Conservation (phyloP, 139 green algal species). For the Ulvella scutata region DNA sequence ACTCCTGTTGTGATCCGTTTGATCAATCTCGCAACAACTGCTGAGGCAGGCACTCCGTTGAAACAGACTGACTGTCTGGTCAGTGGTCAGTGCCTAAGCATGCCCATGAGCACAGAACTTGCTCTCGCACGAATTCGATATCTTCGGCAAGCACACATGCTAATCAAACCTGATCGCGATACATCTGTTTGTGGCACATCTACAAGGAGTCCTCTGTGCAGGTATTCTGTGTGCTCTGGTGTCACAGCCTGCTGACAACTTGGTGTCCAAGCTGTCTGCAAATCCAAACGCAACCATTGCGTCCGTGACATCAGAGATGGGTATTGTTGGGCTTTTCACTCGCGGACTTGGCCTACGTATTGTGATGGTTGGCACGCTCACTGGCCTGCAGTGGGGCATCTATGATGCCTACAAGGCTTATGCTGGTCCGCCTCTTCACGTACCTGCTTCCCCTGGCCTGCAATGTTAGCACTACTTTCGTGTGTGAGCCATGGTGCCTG, state of each 20-base stretch:
- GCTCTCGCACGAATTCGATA: too few species aligned
- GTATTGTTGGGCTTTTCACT: constrained; percentile 52
- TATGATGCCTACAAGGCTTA: constrained; percentile 61
- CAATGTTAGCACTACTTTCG: not conserved
- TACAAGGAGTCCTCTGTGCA: too few species aligned
- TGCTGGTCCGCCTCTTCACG: not conserved
- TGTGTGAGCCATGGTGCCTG: too few species aligned
- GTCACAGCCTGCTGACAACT: constrained; percentile 81
- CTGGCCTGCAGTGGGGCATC: constrained; percentile 71
- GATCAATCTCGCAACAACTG: too few species aligned
- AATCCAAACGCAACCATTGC: constrained; percentile 50
- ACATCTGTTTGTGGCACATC: too few species aligned
- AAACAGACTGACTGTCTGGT: too few species aligned
- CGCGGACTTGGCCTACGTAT: constrained; percentile 74
- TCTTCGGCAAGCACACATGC: too few species aligned
- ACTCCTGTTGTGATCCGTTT: too few species aligned
- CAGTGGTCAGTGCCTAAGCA: too few species aligned
- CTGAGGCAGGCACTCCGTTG: too few species aligned
- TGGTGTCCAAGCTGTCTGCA: constrained; percentile 86
- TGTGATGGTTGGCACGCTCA: constrained; percentile 84
- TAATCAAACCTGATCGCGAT: too few species aligned
- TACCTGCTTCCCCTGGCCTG: not conserved
- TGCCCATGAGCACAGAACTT: too few species aligned
- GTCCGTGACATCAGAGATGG: constrained; percentile 67
- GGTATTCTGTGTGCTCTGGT: constrained; percentile 81